A percentile compares a stretch with the other conserved stretches of the same genome.
Evolutionary conservation across 495 filamentous ascomycete genomes (phyloP).

Genomic region (Parathielavia hyrcaniae): DNA sequence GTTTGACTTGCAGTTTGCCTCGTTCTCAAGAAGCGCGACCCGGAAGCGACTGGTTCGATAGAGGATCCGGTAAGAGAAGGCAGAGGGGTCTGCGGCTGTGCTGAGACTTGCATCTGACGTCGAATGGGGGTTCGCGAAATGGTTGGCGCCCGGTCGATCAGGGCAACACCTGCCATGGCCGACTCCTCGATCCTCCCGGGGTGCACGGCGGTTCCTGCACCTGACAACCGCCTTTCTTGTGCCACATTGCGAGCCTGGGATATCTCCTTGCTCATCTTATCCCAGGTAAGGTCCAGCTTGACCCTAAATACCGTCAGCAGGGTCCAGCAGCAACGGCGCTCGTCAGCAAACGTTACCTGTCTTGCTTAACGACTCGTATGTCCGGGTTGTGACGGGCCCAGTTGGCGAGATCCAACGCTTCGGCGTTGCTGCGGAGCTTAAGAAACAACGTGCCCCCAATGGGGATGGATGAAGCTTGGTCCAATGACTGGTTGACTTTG

Average conservation of each 20-base stretch:
- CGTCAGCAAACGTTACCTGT: slow-evolving; percentile 4
- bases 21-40: slow-evolving; percentile 8
- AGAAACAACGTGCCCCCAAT: slow-evolving; percentile 15
- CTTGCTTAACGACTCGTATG: background rate
- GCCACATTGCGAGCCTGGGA: background rate
- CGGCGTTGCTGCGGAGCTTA: background rate
- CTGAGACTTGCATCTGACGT: slow-evolving; percentile 15
- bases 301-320: slow-evolving; percentile 1
- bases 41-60: background rate
- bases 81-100: background rate
- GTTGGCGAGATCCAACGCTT: slow-evolving; percentile 7
- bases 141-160: background rate
- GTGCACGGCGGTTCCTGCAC: background rate
- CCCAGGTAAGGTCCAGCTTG: background rate
- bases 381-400: slow-evolving; percentile 8
- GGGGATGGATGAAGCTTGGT: background rate
- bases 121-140: slow-evolving; percentile 10
- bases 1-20: background rate
- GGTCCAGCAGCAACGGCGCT: background rate
- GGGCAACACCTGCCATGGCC: background rate
- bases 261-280: background rate
- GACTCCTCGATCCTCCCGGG: background rate
- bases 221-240: background rate
- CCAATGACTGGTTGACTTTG: slow-evolving; percentile 18
- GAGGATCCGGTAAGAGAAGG: background rate